Conservation (phyloP, 2,329 filamentous ascomycete genomes). For the Dothistroma pini region DNA sequence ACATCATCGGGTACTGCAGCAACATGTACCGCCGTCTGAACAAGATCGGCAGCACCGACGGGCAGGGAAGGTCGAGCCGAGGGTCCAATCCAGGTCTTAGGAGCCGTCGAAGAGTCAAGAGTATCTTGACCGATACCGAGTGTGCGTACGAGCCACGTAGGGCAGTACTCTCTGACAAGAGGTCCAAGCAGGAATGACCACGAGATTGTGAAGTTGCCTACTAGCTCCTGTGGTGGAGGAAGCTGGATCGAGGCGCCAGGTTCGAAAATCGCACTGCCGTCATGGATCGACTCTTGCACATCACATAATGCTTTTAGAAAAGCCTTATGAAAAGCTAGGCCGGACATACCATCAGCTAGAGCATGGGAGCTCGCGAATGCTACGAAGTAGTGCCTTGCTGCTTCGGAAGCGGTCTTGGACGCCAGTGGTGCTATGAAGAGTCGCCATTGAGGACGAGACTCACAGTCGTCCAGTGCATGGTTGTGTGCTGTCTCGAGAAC, state of each 20-base stretch:
- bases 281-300: neutral
- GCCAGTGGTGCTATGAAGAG: constrained; percentile 37
- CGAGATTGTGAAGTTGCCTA: constrained; percentile 41
- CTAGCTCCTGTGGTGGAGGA: constrained; percentile 39
- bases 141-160: constrained; percentile 32
- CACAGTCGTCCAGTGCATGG: constrained; percentile 29
- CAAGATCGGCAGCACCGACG: neutral
- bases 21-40: constrained; percentile 34
- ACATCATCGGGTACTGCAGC: constrained; percentile 32
- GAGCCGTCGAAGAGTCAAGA: constrained; percentile 25
- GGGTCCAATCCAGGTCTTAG: constrained; percentile 20
- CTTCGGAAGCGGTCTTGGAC: neutral
- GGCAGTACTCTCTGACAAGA: constrained; percentile 39
- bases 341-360: constrained; percentile 44
- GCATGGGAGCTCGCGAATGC: constrained; percentile 45
- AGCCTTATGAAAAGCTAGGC: constrained; percentile 42
- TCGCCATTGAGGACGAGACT: constrained; percentile 42
- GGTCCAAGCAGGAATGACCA: constrained; percentile 45
- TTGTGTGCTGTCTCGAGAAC: constrained; percentile 36
- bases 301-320: constrained; percentile 34
- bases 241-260: constrained; percentile 24
- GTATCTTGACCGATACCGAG: constrained; percentile 35
- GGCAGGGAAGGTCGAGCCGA: constrained; percentile 12
- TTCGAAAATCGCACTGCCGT: constrained; percentile 10
- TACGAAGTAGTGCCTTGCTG: constrained; percentile 20